Evolutionary conservation across 2,329 filamentous ascomycete genomes (phyloP), one percentile per base, ranked within the genome.

Genomic region (Talaromyces sp.): DNA sequence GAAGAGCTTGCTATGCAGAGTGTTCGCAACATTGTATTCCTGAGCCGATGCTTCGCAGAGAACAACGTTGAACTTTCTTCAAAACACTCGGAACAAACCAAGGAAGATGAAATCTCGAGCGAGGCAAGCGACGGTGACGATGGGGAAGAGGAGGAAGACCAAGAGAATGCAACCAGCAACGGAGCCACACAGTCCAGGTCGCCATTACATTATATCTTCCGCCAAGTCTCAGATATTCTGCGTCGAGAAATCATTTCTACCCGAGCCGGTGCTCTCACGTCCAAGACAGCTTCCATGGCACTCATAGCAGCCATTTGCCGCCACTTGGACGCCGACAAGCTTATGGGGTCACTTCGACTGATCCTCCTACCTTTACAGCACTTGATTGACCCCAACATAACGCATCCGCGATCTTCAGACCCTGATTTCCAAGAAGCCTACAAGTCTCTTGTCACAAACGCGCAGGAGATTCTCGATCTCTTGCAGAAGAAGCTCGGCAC

Each of bases 401-500:
- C 89, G 0, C 78, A 84, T 15, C 90, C 91, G 0, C 87, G 86
- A 65, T 90, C 88, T 27, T 84, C 84, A 6, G 90, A 93, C 68
- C 85, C 88, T 61, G 72, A 78, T 0, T 93, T 93, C 80, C 85
- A 84, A 66, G 80, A 83, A 6, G 84, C 82, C 22, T 89, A 93
- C 73, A 89, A 92, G 65, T 81, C 81, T 0, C 80, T 99, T 36
- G 86, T 89, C 67, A 82, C 85, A 47, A 87, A 88, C 61, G 89
- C 90, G 4, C 85, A 89, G 66, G 89, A 93, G 68, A 81, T 93
- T 11, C 87, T 98, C 80, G 89, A 92, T 65, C 78, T 84, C n/a
- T 73, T 99, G 62, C 92, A 96, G 78, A 89, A 88, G 79, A 92
- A 90, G 71, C 81, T 96, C 57, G 95, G 93, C 47, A 91, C 89